These are phyloP conservation scores for Globisporangium solare DNA, from an alignment of 352 stramenopile species.

Conservation along the genomic window DNA sequence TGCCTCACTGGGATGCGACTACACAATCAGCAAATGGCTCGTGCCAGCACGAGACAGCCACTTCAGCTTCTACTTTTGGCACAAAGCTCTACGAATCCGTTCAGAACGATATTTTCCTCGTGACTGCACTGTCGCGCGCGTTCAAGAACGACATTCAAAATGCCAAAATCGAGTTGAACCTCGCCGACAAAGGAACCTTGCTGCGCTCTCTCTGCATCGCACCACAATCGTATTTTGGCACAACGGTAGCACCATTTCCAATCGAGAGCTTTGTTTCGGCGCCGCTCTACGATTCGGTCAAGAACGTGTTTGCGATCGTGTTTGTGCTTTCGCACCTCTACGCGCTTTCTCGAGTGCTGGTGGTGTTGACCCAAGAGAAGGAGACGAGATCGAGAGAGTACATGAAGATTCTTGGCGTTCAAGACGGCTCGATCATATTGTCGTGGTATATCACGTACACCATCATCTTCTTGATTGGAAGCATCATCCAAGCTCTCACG, in stretches of 20 bases:
- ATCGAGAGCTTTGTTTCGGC: constrained; percentile 42
- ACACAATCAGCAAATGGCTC: constrained; percentile 31
- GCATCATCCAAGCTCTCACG: constrained; percentile 56
- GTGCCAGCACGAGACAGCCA: constrained; percentile 38
- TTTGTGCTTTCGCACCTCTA: constrained; percentile 83
- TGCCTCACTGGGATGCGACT: constrained; percentile 37
- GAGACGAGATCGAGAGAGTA: constrained; percentile 55
- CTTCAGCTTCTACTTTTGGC: constrained; percentile 19
- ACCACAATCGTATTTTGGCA: constrained; percentile 37
- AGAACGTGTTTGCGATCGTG: constrained; percentile 71
- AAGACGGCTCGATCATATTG: constrained; percentile 49
- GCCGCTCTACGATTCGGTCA: constrained; percentile 65
- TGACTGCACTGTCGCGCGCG: constrained; percentile 10
- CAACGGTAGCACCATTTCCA: constrained; percentile 32
- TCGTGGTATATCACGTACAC: constrained; percentile 85
- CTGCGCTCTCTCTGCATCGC: constrained; percentile 36
- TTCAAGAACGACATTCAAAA: constrained; percentile 9
- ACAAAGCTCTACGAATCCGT: constrained; percentile 17
- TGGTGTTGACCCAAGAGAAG: constrained; percentile 48
- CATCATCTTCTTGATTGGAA: constrained; percentile 67
- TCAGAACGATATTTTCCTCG: constrained; percentile 33
- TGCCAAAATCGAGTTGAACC: constrained; percentile 11
- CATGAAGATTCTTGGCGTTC: constrained; percentile 68
- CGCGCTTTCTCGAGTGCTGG: constrained; percentile 68
- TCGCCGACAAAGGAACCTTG: constrained; percentile 27